Percentiles rank a stretch among this genome's conserved stretches.
These are phyloP conservation scores for Yamadazyma phyllophila DNA, from an alignment of 805 yeast genomes.

Conservation along the genomic window DNA sequence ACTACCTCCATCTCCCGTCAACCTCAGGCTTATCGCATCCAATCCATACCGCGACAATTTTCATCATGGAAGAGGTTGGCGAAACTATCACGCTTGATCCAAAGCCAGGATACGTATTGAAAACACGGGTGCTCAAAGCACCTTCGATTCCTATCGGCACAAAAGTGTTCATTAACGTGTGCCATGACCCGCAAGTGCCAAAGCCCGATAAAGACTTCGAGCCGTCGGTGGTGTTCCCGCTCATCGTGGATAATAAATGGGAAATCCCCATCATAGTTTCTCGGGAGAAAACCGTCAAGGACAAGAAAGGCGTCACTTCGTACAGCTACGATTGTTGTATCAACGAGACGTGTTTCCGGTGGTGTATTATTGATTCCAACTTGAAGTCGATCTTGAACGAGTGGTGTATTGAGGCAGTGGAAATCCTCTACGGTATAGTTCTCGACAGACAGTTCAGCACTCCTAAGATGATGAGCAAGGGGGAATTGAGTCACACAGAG, in stretches of 20 bases:
- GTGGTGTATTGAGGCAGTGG: constrained; percentile 83
- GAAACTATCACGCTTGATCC: constrained; percentile 42
- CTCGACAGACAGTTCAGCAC: constrained; percentile 62
- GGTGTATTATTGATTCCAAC: constrained; percentile 59
- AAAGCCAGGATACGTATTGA: constrained; percentile 69
- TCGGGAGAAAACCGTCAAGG: constrained; percentile 51
- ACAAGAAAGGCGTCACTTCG: constrained; percentile 67
- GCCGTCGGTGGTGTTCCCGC: constrained; percentile 57
- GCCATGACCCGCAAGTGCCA: constrained; percentile 66
- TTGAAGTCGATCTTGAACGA: constrained; percentile 67
- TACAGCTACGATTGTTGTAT: constrained; percentile 79
- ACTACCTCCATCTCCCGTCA: too few species aligned
- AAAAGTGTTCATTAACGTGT: constrained; percentile 77
- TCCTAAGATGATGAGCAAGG: constrained; percentile 76
- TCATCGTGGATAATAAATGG: constrained; percentile 73
- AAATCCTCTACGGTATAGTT: constrained; percentile 44
- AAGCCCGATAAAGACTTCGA: constrained; percentile 53
- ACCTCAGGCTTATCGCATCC: too few species aligned
- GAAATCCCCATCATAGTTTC: constrained; percentile 80
- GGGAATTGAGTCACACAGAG: constrained; percentile 48
- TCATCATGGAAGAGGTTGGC: constrained; percentile 14
- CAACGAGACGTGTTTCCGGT: constrained; percentile 57
- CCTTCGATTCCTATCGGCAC: constrained; percentile 29
- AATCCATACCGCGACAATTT: not conserved
- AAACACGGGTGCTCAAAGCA: constrained; percentile 48